These are phyloP conservation scores for Pythium sukuiense DNA, from an alignment of 352 stramenopile species.

Conservation along the genomic window DNA sequence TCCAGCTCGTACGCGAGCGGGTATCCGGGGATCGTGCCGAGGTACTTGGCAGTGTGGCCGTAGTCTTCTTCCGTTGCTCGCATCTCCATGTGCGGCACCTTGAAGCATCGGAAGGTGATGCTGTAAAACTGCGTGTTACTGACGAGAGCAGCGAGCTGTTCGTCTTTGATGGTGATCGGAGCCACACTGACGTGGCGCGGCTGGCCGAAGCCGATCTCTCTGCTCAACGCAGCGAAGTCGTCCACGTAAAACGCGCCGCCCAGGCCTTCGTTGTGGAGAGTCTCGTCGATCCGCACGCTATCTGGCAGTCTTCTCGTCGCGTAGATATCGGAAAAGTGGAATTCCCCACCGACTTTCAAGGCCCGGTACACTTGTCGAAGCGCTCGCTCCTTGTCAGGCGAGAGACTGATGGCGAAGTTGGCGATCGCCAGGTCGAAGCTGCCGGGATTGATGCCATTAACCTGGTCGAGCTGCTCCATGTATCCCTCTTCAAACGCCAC, in stretches of 20 bases:
- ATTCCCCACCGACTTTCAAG: slow-evolving; percentile 81
- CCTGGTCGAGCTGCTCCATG: slow-evolving; percentile 80
- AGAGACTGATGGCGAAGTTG: slow-evolving; percentile 92
- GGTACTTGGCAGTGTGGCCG: slow-evolving; percentile 90
- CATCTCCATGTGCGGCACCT: slow-evolving; percentile 54
- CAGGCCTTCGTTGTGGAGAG: slow-evolving; percentile 89
- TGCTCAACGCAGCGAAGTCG: slow-evolving; percentile 84
- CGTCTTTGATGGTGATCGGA: slow-evolving; percentile 61
- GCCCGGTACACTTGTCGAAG: slow-evolving; percentile 75
- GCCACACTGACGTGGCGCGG: slow-evolving; percentile 76
- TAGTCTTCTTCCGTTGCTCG: slow-evolving; percentile 85
- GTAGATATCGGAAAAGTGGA: slow-evolving; percentile 93
- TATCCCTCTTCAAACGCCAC: slow-evolving; percentile 83
- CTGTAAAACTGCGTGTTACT: slow-evolving; percentile 80
- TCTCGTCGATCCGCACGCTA: slow-evolving; percentile 53
- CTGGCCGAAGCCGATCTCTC: slow-evolving; percentile 79
- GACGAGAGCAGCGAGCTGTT: slow-evolving; percentile 49
- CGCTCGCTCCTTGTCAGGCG: slow-evolving; percentile 84
- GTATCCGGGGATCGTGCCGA: slow-evolving; percentile 77
- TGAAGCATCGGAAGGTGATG: slow-evolving; percentile 90
- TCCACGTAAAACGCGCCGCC: slow-evolving; percentile 89
- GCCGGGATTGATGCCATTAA: slow-evolving; percentile 46
- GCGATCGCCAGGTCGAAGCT: slow-evolving; percentile 89
- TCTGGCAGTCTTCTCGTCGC: slow-evolving; percentile 71
- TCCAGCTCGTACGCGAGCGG: slow-evolving; percentile 64